Base-by-base conservation (phyloP, 2,329 filamentous ascomycete genomes). In the Colletotrichum simmondsii region DNA sequence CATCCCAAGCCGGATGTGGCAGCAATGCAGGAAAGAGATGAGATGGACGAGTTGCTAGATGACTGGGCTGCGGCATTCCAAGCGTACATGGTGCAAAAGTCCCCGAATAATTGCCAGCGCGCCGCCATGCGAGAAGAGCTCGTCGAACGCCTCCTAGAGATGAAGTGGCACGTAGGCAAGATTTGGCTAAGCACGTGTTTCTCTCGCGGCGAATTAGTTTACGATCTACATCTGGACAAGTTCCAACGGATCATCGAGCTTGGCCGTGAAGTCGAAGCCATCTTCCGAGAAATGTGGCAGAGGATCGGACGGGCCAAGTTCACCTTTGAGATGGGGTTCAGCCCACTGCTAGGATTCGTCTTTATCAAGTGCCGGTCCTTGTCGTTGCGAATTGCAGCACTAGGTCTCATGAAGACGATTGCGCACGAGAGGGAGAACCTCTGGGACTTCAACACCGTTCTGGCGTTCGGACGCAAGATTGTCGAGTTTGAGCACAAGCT, bases 301-400 rank as follows among this genome's bases (percentile, higher is more conserved):
- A 61, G 26, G 22, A 28, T 46, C 5, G 49, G 26, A 6, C 63
- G 65, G 1, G 49, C 78, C 12, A 81, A 77, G 46, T 86, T 85
- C 74, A 81, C 78, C 28, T 85, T 86, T n/a, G 82, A 84, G 68
- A 81, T 83, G 75, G 84, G 83, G 0, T 84, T 82, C 35, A 75
- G 79, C 3, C 82, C 84, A 0, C 73, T 83, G 11, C 77, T 86
- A 11, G 82, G 81, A 61, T 84, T 82, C 52, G 75, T 84, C 7
- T 75, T 80, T 2, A 75, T 81, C 35, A 85, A 83, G 68, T 86
- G 84, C 53, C 82, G 85, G 0, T 78, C 79, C n/a, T 76, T 85
- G 6, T 59, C 66, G 1, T 79, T 83, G 0, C 79, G 85, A 0
- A 46, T 84, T 0, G 75, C 76, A 2, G 84, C 82, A 0, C 73